Evolutionary conservation across 805 yeast genomes (phyloP), one percentile per base, ranked within the genome.

Genomic region (Candida ipomoeae): DNA sequence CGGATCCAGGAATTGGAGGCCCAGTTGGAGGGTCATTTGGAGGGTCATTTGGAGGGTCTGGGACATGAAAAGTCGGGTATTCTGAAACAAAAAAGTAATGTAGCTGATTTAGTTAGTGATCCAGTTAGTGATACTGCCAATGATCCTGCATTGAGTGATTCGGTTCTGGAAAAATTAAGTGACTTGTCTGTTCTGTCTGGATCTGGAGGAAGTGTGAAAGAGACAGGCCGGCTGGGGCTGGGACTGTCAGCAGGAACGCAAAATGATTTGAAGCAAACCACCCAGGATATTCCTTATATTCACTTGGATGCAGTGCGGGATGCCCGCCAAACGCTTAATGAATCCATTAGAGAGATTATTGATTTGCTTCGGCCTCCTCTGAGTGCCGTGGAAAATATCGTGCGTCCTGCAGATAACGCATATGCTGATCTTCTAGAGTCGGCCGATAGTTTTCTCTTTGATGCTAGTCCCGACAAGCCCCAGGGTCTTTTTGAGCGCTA

Each of bases 1-100:
- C 63, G 63, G 40, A 73, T 80, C 26, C 58, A 61, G n/a, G 61
- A 66, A 45, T 61, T 80, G 49, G 75, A 75, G 55, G 52, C 55
- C 21, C 68, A 18, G 10, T 33, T 42, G 17, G 45, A 40, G 11
- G 26, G 17, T 4, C 29, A 32, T 10, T 3, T 8, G 29, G 29
- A 8, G 10, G 10, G 29, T 23, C 29, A 32, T 13, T 8, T 23
- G 29, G 29, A 23, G 29, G 29, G 4, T 23, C 23, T 20, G 20
- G 20, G 20, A 20, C 5, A 20, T 21, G 23, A 21, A 5, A 21
- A 21, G 6, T 21, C 23, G 33, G 33, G 14, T 0, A 6, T 31
- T 32, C 34, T 23, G 29, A 7, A 23, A 2, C 29, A 23, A 23
- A 8, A 23, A 23, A 8, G 10, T 7, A 23, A 23, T 23, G 29